These are phyloP conservation scores for Athelia psychrophila DNA, from an alignment of 1,284 basidiomycete species.

Conservation along the genomic window DNA sequence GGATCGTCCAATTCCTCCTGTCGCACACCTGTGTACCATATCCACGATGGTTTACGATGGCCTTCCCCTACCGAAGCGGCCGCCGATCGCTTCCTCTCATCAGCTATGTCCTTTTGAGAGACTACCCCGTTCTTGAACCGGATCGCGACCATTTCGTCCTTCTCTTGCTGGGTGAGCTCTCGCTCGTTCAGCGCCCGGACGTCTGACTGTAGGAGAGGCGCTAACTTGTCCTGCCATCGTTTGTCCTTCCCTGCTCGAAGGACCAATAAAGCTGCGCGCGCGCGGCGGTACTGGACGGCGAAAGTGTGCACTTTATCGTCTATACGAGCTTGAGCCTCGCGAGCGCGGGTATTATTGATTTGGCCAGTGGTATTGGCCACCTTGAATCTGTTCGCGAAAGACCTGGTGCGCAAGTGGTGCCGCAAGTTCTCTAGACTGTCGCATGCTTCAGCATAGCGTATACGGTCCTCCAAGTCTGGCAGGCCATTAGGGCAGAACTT, in stretches of 20 bases:
- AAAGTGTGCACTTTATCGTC: background rate
- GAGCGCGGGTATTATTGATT: slow-evolving; percentile 2
- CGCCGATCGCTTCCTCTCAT: background rate
- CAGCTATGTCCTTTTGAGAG: background rate
- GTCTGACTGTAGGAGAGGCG: background rate
- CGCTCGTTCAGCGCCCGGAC: background rate
- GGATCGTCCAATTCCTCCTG: background rate
- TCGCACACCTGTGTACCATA: background rate
- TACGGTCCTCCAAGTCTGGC: slow-evolving; percentile 4
- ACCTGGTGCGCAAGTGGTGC: slow-evolving; percentile 5
- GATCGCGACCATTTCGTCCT: background rate
- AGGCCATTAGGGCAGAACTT: background rate
- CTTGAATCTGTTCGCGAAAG: slow-evolving; percentile 6
- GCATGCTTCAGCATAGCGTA: slow-evolving; percentile 7
- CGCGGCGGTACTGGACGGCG: background rate
- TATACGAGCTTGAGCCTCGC: background rate
- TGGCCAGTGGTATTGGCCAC: slow-evolving; percentile 12
- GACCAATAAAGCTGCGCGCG: background rate
- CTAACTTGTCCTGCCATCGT: background rate
- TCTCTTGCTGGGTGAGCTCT: background rate
- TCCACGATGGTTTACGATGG: background rate
- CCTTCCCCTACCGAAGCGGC: background rate
- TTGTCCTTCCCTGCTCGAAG: background rate
- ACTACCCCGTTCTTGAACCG: background rate
- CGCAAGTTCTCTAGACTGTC: slow-evolving; percentile 5